A percentile compares a stretch with the other conserved stretches of the same genome.
phyloP scores from a whole-genome alignment of 176 grass and related monocot species.

The Carex myosuroides region DNA sequence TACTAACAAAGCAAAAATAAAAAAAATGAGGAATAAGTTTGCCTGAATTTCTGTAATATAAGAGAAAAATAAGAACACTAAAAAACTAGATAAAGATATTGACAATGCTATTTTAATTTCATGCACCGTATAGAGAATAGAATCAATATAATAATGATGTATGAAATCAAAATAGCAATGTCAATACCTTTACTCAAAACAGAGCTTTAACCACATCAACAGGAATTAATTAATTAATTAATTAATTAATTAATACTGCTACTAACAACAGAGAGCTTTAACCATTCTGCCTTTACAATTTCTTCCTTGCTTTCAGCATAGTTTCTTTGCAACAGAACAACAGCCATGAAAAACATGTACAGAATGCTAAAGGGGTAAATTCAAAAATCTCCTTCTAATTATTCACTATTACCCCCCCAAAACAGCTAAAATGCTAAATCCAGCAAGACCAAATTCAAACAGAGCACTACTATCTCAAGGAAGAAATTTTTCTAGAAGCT shows the following conservation, averaged over 20 bases:
- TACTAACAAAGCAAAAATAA: neutral
- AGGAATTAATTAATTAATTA: neutral
- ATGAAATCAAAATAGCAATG: no score
- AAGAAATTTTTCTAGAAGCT: constrained; percentile 14
- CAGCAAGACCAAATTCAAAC: neutral
- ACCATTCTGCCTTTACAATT: constrained; percentile 13
- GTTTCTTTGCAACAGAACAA: neutral
- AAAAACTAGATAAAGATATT: neutral
- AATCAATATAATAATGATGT: no score
- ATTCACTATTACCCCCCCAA: neutral
- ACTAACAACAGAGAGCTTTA: neutral
- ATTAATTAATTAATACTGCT: neutral
- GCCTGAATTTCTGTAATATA: neutral
- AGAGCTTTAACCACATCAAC: neutral
- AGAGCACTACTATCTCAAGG: constrained; percentile 2
- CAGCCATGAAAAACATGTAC: constrained; percentile 7
- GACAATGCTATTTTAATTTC: no score
- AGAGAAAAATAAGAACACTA: neutral
- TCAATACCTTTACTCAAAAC: no score
- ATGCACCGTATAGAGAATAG: no score
- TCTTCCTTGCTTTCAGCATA: constrained; percentile 15
- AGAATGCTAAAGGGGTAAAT: neutral
- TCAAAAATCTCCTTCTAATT: neutral
- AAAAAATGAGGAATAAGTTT: neutral
- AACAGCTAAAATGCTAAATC: constrained; percentile 6